Evolutionary conservation across 306 rosid genomes (phyloP).

Genomic region (Argentina anserina): DNA sequence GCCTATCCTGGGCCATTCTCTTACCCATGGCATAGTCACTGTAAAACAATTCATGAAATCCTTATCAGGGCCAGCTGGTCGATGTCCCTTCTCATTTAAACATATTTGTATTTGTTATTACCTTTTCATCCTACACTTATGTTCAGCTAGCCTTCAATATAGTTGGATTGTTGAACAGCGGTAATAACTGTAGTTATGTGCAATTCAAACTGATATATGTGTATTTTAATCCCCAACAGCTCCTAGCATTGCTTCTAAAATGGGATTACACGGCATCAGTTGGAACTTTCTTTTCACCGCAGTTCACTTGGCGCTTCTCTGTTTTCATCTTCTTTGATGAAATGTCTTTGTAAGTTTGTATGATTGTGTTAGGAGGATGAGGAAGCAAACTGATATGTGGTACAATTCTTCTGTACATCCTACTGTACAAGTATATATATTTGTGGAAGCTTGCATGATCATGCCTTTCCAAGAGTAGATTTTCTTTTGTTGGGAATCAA

Average conservation of each 20-base stretch:
- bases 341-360: slow-evolving; percentile 7
- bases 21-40: background rate
- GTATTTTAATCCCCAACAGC: slow-evolving; percentile 35
- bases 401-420: slow-evolving; percentile 4
- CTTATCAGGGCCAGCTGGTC: background rate
- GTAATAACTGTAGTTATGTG: background rate
- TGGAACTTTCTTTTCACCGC: slow-evolving; percentile 43
- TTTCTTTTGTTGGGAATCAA: background rate
- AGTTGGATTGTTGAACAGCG: background rate
- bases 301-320: slow-evolving; percentile 32
- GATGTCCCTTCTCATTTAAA: background rate
- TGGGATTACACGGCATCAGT: slow-evolving; percentile 28
- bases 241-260: slow-evolving; percentile 28
- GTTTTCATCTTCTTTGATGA: slow-evolving; percentile 26
- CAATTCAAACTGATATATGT: background rate
- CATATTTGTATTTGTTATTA: background rate
- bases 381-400: background rate
- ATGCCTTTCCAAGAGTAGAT: background rate
- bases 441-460: background rate
- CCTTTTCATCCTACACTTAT: no score
- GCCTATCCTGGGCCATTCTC: background rate
- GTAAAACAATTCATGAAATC: background rate
- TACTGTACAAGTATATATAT: background rate
- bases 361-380: slow-evolving; percentile 6
- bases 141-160: background rate